Evolutionary conservation across 306 rosid species (phyloP), one percentile per base, ranked within the genome.

Genomic region (Notholithocarpus densiflorus): DNA sequence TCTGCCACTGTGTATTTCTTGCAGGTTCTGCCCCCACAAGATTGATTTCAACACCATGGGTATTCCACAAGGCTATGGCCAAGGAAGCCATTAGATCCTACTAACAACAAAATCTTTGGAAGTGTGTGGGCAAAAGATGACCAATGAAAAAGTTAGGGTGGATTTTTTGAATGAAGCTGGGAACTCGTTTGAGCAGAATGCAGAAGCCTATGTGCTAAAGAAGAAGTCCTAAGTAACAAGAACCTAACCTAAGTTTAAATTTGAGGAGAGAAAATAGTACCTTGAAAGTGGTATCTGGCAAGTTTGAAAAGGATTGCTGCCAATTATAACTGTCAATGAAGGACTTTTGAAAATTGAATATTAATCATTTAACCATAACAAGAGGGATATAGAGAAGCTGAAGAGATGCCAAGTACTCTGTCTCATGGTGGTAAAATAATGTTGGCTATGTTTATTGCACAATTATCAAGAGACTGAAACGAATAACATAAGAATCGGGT

Each of bases 221-320:
- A 31, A 56, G 7, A 56, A n/a, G 13, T 32, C 37, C 1, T n/a
- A n/a, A 55, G 61, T 18, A n/a, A 56, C 24, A 56, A 60, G 37
- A 32, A 32, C 23, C 6, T 60, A 24, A 21, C 29, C 29, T 24
- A 24, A 5, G 13, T 60, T 29, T 64, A 64, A 17, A 64, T 27
- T 29, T 15, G 70, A 17, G 70, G 45, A 20, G 45, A 64, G 70
- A 27, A 29, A 71, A 20, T 29, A 56, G 73, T 89, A 95, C 98
- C 98, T 95, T 95, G 87, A 95, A 95, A 71, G 98, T 95, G 82
- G 97, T 89, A 82, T 95, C 98, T 4, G 97, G 89, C 82, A 95
- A 90, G 79, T 85, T 89, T 82, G 92, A 88, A 81, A 89, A 94
- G 60, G 98, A 94, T 43, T 89, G 89, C 97, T 94, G 94, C 48